These are phyloP conservation scores for Eucalyptus erythrocorys DNA, from an alignment of 345 rosid species.

Conservation along the genomic window DNA sequence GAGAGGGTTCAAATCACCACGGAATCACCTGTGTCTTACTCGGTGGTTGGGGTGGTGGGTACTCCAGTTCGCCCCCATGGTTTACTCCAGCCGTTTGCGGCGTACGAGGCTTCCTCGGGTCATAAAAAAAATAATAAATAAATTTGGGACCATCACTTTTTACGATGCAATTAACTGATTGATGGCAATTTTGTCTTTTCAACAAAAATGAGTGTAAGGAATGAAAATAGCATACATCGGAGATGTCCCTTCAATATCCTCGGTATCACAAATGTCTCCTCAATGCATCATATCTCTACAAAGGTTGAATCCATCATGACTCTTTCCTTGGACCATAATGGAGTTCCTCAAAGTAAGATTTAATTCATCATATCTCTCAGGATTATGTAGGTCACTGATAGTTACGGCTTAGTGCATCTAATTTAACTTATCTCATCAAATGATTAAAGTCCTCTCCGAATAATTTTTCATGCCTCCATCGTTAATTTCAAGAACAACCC, in stretches of 20 bases:
- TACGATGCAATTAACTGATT: not conserved
- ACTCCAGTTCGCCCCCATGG: too few relatives aligned
- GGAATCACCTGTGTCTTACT: too few relatives aligned
- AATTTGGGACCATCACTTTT: not conserved
- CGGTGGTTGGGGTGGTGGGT: too few relatives aligned
- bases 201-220: too few relatives aligned
- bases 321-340: not conserved
- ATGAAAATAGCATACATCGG: not conserved
- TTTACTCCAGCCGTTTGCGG: too few relatives aligned
- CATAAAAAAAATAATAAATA: too few relatives aligned
- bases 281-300: not conserved
- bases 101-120: too few relatives aligned
- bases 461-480: not conserved
- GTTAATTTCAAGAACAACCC: not conserved
- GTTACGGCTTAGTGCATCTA: not conserved
- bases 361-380: not conserved
- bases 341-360: not conserved
- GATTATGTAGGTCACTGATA: not conserved
- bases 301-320: not conserved
- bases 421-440: not conserved
- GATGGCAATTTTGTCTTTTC: not conserved
- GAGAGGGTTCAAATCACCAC: too few relatives aligned
- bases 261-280: not conserved
- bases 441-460: not conserved
- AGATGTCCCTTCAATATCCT: not conserved